Conservation (phyloP, 331 rosid species). For the Pyrus hybrid region DNA sequence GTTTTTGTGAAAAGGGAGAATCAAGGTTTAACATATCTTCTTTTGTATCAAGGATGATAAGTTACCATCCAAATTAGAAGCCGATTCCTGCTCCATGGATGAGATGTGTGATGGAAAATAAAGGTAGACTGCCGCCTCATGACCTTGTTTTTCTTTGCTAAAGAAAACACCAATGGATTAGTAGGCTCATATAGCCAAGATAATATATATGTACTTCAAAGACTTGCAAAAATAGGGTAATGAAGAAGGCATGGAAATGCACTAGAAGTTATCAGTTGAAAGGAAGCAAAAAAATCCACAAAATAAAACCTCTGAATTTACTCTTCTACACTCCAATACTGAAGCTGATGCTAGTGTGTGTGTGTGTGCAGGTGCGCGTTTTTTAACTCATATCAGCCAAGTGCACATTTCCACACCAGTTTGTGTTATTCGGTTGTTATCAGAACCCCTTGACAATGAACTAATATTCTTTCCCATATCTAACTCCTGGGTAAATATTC, state of each 20-base stretch:
- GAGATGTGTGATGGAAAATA: slow-evolving; percentile 85
- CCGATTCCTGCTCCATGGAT: slow-evolving; percentile 96
- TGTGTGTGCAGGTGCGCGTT: no score
- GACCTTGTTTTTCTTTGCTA: slow-evolving; percentile 65
- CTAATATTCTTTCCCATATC: background rate
- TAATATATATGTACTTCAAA: background rate
- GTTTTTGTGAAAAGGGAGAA: no score
- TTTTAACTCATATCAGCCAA: background rate
- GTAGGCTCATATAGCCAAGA: background rate
- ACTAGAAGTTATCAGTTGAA: background rate
- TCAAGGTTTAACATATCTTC: no score
- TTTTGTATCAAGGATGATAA: slow-evolving; percentile 10
- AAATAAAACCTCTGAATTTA: background rate
- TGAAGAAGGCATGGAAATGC: background rate
- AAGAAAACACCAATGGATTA: slow-evolving; percentile 8
- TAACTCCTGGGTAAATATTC: background rate
- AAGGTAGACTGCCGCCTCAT: slow-evolving; percentile 91
- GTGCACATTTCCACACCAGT: background rate
- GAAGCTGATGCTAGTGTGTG: background rate
- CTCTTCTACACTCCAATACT: background rate
- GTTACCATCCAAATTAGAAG: slow-evolving; percentile 88
- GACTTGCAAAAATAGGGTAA: background rate
- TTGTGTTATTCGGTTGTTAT: background rate
- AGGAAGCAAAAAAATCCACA: background rate
- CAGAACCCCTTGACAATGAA: background rate